Evolutionary conservation across 768 basidiomycete genomes (phyloP).

Genomic region (Lyophyllum decastes): DNA sequence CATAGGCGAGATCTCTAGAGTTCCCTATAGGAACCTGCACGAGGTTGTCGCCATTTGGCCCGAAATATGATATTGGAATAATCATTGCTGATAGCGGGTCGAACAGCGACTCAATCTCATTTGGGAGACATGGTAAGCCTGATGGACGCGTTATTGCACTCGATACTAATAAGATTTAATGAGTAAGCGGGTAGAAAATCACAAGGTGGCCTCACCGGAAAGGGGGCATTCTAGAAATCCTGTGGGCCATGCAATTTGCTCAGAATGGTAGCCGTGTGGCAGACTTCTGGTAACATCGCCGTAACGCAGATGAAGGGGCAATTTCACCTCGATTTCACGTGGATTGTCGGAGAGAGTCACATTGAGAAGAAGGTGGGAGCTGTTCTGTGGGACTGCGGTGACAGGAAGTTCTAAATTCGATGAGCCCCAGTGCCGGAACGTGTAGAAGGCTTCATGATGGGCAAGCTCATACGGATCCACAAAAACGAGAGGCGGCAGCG

Average conservation of each 20-base stretch:
- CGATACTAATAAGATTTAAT: not conserved
- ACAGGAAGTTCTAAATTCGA: conserved; percentile 50
- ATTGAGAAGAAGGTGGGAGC: conserved; percentile 27
- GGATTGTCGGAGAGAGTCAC: conserved; percentile 10
- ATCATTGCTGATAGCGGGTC: conserved; percentile 13
- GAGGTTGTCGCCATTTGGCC: conserved; percentile 7
- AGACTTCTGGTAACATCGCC: conserved; percentile 27
- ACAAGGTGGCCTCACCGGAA: conserved; percentile 20
- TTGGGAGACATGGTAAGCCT: conserved; percentile 10
- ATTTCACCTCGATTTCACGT: conserved; percentile 28
- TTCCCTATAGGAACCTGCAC: conserved; percentile 41
- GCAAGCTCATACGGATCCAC: conserved; percentile 51
- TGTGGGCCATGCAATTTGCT: conserved; percentile 35
- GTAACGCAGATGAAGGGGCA: conserved; percentile 52
- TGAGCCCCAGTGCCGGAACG: conserved; percentile 41
- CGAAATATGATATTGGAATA: conserved; percentile 21
- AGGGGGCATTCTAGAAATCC: conserved; percentile 40
- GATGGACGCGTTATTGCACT: conserved; percentile 2
- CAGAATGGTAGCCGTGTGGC: conserved; percentile 24
- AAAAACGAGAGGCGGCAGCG: conserved; percentile 44
- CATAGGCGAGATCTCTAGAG: conserved; percentile 33
- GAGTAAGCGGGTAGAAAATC: not conserved
- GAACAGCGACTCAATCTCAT: conserved; percentile 19
- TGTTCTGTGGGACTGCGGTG: conserved; percentile 30
- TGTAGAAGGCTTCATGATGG: conserved; percentile 36